These are phyloP conservation scores for Monosporascus sp. DNA, from an alignment of 2,329 filamentous ascomycete species.

Conservation along the genomic window DNA sequence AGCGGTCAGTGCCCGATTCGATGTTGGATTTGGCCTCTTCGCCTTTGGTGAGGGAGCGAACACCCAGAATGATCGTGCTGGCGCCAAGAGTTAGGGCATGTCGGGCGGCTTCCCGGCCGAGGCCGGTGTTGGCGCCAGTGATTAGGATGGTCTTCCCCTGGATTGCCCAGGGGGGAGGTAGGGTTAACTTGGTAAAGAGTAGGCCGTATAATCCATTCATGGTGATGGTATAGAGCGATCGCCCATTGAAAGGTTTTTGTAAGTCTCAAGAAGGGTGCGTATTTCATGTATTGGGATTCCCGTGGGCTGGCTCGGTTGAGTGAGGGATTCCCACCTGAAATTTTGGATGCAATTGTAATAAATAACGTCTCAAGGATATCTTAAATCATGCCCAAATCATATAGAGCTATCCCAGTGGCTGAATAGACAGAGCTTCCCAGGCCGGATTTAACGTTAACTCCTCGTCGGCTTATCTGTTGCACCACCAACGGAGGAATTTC, in stretches of 20 bases:
- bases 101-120: conserved; percentile 20
- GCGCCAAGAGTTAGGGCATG: conserved; percentile 10
- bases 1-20: neutral
- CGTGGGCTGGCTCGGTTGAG: no score
- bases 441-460: no score
- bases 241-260: neutral
- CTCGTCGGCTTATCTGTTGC: no score
- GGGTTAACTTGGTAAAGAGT: neutral
- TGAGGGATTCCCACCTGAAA: no score
- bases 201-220: neutral
- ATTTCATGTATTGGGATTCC: no score
- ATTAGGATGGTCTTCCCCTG: neutral
- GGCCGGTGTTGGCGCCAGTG: conserved; percentile 17
- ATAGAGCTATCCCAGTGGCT: no score
- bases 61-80: conserved; percentile 20
- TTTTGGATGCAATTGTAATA: no score
- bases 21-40: conserved; percentile 10
- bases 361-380: no score
- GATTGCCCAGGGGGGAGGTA: neutral
- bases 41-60: conserved; percentile 18
- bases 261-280: no score
- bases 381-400: no score
- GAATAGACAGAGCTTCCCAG: no score
- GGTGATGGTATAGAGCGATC: neutral
- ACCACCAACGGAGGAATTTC: no score